Base-by-base conservation (phyloP, 139 green algal species). In the Asterochloris erici region DNA sequence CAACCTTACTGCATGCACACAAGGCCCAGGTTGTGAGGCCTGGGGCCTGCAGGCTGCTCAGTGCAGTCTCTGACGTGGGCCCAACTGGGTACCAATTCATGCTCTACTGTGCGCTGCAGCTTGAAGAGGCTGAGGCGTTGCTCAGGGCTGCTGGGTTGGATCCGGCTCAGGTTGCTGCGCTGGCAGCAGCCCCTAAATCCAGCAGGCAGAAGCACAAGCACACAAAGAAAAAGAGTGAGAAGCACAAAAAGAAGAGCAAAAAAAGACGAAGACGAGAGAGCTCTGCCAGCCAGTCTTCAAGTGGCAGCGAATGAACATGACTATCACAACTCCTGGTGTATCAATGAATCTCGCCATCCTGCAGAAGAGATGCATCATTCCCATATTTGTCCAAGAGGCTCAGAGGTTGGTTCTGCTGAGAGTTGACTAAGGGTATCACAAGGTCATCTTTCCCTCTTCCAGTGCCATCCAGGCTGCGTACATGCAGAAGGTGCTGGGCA, bases 51-150 rank as follows among this genome's bases (percentile, higher is more conserved):
- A 54, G 38, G 38, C 38, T 6, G 38, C 66, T 79, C 21, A 26
- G 28, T 64, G 14, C 16, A 29, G 28, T 29, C 68, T 28, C 16
- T 23, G 14, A 27, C 74, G 26, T 68, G 38, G 14, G 16, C 26
- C 23, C 19, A 28, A 17, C 64, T 1, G 61, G 60, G 24, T 68
- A 73, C 60, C 70, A 19, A 73, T n/a, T 38, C n/a, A 13, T 75
- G 68, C 12, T 69, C 24, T 68, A 16, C 0, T 63, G 64, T n/a
- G 27, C 68, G 11, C 29, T 63, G 38, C 79, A 89, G 84, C 73
- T 89, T 61, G 81, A 88, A 17, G 68, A 87, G 38, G 86, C 86
- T 2, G 86, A 89, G 26, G 86, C 86, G 10, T 88, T 88, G 11
- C 74, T 89, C 14, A 70, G 68, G n/a, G 84, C 86, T 29, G 86